Evolutionary conservation across 2,329 filamentous ascomycete genomes (phyloP).

Genomic region (Ophiostoma quercus): DNA sequence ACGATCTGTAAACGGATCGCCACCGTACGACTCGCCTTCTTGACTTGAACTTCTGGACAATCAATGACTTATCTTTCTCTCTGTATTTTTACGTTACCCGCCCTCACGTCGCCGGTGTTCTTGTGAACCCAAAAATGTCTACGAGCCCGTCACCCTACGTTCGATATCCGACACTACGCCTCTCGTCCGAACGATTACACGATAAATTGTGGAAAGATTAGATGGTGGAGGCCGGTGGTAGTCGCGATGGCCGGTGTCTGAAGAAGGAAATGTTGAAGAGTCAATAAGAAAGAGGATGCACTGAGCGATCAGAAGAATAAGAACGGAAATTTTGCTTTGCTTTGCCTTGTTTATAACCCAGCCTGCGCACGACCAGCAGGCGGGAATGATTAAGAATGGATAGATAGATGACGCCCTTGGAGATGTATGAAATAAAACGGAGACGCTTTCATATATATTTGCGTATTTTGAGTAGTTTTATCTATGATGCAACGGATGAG

Average conservation of each 20-base stretch:
- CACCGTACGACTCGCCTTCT: not conserved
- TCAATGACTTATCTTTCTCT: not conserved
- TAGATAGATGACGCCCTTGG: conserved; percentile 13
- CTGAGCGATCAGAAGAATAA: not conserved
- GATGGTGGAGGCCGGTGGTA: not conserved
- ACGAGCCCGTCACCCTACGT: not conserved
- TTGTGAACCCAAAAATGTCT: not conserved
- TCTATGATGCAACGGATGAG: not conserved
- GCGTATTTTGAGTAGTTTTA: not conserved
- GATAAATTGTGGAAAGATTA: not conserved
- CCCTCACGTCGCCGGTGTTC: not conserved
- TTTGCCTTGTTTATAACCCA: conserved; percentile 11
- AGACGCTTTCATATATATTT: not conserved
- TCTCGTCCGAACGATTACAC: not conserved
- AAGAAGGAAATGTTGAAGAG: not conserved
- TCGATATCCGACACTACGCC: not conserved
- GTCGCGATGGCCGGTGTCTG: not conserved
- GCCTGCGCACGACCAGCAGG: not conserved
- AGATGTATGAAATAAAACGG: conserved; percentile 13
- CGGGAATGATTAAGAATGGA: not conserved
- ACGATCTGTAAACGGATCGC: conserved; percentile 49
- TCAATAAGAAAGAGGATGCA: not conserved
- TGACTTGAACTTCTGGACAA: not conserved
- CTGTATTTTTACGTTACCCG: not conserved
- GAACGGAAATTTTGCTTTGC: conserved; percentile 11